A percentile compares a stretch with the other conserved stretches of the same genome.
phyloP scores from a whole-genome alignment of 2,329 filamentous ascomycete species.

The Exophiala viscosa region DNA sequence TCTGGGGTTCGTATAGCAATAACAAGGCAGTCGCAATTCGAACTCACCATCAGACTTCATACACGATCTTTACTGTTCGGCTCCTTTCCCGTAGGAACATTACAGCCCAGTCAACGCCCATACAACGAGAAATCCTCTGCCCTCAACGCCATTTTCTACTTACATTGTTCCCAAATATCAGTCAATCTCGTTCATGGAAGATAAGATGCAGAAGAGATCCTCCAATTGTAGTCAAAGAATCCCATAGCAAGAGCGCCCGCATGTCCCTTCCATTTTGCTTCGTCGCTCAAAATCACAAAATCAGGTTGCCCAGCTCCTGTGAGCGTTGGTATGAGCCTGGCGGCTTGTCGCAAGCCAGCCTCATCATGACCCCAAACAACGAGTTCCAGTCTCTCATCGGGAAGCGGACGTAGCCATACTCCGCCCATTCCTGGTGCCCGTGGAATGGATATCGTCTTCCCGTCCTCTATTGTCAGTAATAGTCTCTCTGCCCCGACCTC shows the following conservation, averaged over 20 bases:
- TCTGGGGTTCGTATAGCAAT: not conserved
- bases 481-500: slow-evolving; percentile 17
- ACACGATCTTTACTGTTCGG: no score
- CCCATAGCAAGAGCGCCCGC: slow-evolving; percentile 53
- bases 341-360: slow-evolving; percentile 47
- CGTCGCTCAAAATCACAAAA: slow-evolving; percentile 49
- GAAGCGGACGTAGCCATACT: slow-evolving; percentile 50
- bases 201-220: slow-evolving; percentile 48
- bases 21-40: not conserved
- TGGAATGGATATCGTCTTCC: slow-evolving; percentile 30
- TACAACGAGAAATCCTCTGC: not conserved
- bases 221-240: slow-evolving; percentile 55
- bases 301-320: slow-evolving; percentile 58
- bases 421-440: slow-evolving; percentile 43
- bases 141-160: not conserved
- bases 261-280: slow-evolving; percentile 49
- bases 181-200: slow-evolving; percentile 25
- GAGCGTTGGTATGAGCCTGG: slow-evolving; percentile 52
- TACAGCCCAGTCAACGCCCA: no score
- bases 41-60: not conserved
- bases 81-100: no score
- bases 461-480: slow-evolving; percentile 12
- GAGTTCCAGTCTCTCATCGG: slow-evolving; percentile 49
- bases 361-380: slow-evolving; percentile 54
- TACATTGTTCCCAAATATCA: not conserved